Conservation (phyloP, 2,329 filamentous ascomycete species). For the Atkinsonella texensis region DNA sequence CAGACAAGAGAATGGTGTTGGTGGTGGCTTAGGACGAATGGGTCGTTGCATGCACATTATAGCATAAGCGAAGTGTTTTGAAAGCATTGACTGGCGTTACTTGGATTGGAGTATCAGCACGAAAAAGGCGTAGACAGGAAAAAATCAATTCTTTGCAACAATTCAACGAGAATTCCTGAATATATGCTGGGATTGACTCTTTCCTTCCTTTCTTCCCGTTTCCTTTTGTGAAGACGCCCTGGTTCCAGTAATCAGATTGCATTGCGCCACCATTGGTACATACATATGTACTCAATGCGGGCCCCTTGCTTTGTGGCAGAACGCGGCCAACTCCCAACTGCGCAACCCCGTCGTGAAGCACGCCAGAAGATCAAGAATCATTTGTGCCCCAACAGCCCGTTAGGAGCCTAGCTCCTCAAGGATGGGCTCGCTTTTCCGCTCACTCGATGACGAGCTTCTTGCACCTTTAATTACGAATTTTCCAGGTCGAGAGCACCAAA, state of each 20-base stretch:
- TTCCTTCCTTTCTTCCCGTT: too few relatives aligned
- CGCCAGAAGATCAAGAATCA: too few relatives aligned
- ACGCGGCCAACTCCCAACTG: neutral
- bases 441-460: constrained; percentile 40
- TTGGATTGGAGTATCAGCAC: neutral
- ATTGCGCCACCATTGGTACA: too few relatives aligned
- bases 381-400: neutral
- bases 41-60: neutral
- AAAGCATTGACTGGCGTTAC: neutral
- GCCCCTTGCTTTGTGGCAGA: neutral
- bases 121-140: neutral
- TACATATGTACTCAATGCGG: too few relatives aligned
- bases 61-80: constrained; percentile 3
- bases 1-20: constrained; percentile 21
- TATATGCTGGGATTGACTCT: too few relatives aligned
- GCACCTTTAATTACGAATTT: constrained; percentile 34
- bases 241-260: too few relatives aligned
- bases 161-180: too few relatives aligned
- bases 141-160: too few relatives aligned
- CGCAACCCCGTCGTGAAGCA: too few relatives aligned
- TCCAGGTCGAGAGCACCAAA: constrained; percentile 47
- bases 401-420: neutral
- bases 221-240: too few relatives aligned
- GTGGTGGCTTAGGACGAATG: constrained; percentile 17
- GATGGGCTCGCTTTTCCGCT: constrained; percentile 33